Conservation (phyloP, 1,139 yeast species). For the Scheffersomyces lignicola region DNA sequence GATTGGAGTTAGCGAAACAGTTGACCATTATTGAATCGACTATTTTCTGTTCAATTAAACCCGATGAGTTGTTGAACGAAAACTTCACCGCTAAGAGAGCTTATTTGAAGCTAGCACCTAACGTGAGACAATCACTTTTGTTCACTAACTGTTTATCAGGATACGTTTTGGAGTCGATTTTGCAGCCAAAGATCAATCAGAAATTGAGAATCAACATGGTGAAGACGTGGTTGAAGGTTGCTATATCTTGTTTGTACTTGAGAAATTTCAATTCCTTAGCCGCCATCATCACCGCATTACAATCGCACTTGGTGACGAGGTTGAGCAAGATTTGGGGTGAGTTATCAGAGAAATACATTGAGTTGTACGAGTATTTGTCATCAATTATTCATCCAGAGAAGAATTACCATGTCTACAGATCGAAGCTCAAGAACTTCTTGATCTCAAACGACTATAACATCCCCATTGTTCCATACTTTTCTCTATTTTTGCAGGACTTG, state of each 20-base stretch:
- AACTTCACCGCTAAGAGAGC: constrained; percentile 69
- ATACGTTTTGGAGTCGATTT: constrained; percentile 77
- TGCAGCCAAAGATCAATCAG: constrained; percentile 51
- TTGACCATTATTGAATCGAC: constrained; percentile 76
- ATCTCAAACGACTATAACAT: constrained; percentile 51
- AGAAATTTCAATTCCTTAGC: constrained; percentile 85
- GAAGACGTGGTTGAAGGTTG: constrained; percentile 82
- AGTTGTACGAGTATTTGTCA: constrained; percentile 64
- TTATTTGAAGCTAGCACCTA: constrained; percentile 65
- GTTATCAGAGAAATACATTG: constrained; percentile 63
- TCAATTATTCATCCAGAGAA: constrained; percentile 80
- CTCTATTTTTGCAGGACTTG: constrained; percentile 80
- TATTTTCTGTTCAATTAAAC: constrained; percentile 64
- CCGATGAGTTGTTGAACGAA: constrained; percentile 73
- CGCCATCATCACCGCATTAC: constrained; percentile 83
- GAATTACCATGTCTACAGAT: constrained; percentile 75
- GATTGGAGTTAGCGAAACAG: constrained; percentile 82
- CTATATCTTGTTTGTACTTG: constrained; percentile 76
- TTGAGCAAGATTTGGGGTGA: constrained; percentile 65
- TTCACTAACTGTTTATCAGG: constrained; percentile 81
- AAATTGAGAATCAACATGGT: constrained; percentile 59
- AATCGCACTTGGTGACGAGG: constrained; percentile 76
- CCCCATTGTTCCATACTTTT: constrained; percentile 85
- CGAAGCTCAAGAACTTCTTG: constrained; percentile 60
- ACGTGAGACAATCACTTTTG: constrained; percentile 64